A percentile compares a stretch with the other conserved stretches of the same genome.
phyloP scores from a whole-genome alignment of 148 eudicot genomes.

The Cornus kousa region DNA sequence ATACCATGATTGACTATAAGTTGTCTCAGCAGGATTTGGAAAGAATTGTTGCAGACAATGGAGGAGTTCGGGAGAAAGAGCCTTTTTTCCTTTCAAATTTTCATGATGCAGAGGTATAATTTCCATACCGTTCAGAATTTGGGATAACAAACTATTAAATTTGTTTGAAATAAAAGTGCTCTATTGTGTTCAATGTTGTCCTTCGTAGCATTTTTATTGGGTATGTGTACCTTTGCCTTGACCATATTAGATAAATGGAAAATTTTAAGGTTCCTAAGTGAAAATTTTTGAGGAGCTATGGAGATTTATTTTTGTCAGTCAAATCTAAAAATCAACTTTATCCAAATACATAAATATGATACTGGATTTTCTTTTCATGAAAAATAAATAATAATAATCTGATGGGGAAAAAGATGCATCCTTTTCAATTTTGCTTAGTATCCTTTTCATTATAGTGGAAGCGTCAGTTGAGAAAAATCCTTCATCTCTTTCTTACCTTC shows the following conservation, averaged over 20 bases:
- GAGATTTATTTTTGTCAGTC: neutral
- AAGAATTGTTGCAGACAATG: slow-evolving; percentile 56
- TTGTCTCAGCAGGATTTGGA: slow-evolving; percentile 60
- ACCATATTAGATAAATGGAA: neutral
- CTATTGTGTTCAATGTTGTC: neutral
- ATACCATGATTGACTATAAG: neutral
- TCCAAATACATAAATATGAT: neutral
- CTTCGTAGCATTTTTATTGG: neutral
- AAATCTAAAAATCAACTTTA: neutral
- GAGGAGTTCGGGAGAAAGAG: slow-evolving; percentile 67
- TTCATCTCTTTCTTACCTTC: neutral
- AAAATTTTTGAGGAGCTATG: neutral
- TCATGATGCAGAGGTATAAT: slow-evolving; percentile 54
- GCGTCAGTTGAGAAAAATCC: neutral
- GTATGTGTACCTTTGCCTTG: neutral
- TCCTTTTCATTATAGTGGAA: neutral
- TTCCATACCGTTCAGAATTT: neutral
- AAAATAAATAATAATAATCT: neutral
- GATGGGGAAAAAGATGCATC: neutral
- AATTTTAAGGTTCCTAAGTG: neutral
- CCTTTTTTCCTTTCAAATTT: slow-evolving; percentile 70
- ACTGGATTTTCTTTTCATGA: neutral
- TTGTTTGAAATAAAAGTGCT: neutral
- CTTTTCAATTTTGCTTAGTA: too few species aligned
- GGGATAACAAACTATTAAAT: neutral